Conservation (phyloP, 2,329 filamentous ascomycete species). For the Cercospora zeina region DNA sequence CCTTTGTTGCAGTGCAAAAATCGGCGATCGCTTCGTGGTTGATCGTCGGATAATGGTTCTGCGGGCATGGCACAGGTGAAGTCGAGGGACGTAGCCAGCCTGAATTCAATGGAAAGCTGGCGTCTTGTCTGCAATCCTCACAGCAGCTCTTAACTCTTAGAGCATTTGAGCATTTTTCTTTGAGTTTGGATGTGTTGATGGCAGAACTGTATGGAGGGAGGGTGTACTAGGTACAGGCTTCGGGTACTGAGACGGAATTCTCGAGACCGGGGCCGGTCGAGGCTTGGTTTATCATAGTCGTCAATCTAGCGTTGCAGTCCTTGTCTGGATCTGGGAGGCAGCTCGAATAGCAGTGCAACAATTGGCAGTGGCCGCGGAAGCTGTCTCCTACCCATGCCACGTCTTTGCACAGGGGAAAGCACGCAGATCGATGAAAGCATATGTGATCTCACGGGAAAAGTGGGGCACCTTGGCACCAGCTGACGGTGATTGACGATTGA, state of each 20-base stretch:
- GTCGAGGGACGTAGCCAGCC: neutral
- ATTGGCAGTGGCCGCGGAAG: conserved; percentile 6
- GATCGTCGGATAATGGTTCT: neutral
- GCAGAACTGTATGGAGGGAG: neutral
- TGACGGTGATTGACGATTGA: neutral
- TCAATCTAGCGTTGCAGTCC: conserved; percentile 4
- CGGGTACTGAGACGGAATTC: neutral
- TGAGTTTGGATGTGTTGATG: neutral
- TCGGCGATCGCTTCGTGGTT: neutral
- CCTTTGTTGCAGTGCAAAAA: neutral
- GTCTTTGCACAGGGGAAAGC: neutral
- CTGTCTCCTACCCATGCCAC: neutral
- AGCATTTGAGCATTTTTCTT: neutral
- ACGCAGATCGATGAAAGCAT: neutral
- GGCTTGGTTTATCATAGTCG: neutral
- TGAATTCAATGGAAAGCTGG: neutral
- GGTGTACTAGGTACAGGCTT: neutral
- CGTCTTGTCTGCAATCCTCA: neutral
- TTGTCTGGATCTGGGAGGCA: neutral
- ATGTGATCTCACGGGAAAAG: neutral
- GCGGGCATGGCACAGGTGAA: neutral
- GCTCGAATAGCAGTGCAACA: conserved; percentile 1
- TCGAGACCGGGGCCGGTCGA: neutral
- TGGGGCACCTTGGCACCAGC: neutral
- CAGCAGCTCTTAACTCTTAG: neutral